These are phyloP conservation scores for Colletotrichum tamarilloi DNA, from an alignment of 2,329 filamentous ascomycete genomes.

Conservation along the genomic window DNA sequence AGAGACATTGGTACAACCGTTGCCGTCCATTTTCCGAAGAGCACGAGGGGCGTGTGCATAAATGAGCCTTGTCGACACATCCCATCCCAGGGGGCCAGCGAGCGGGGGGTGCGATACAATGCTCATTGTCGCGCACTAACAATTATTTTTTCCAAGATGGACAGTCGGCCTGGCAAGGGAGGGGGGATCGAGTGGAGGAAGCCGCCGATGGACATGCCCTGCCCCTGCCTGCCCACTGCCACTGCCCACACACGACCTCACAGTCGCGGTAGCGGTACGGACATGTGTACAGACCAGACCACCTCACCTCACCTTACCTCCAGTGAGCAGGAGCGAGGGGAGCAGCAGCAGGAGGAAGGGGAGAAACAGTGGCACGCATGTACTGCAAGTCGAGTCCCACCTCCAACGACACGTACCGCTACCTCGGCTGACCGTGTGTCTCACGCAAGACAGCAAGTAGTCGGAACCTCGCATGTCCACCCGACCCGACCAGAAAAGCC, in stretches of 20 bases:
- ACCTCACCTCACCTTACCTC: background rate
- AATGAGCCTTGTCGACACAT: constrained; percentile 25
- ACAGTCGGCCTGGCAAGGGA: constrained; percentile 25
- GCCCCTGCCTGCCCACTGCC: constrained; percentile 24
- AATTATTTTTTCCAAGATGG: constrained; percentile 31
- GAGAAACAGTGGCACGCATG: background rate
- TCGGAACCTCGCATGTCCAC: background rate
- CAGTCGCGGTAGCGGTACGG: constrained; percentile 1
- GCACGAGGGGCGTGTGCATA: constrained; percentile 16
- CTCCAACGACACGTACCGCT: background rate
- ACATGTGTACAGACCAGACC: background rate
- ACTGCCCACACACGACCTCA: constrained; percentile 12
- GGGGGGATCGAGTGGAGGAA: constrained; percentile 26
- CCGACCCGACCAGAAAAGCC: background rate
- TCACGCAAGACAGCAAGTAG: background rate
- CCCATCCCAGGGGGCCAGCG: constrained; percentile 4
- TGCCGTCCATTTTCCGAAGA: background rate
- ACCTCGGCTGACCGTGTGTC: background rate
- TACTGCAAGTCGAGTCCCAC: background rate
- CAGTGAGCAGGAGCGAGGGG: background rate
- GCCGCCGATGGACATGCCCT: constrained; percentile 26
- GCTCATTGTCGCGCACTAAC: constrained; percentile 30
- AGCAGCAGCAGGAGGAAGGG: background rate
- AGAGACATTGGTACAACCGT: background rate
- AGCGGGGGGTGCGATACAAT: constrained; percentile 22